These are phyloP conservation scores for Acanthamoeba culbertsoni DNA, from an alignment of 208 protist genomes.

Conservation along the genomic window DNA sequence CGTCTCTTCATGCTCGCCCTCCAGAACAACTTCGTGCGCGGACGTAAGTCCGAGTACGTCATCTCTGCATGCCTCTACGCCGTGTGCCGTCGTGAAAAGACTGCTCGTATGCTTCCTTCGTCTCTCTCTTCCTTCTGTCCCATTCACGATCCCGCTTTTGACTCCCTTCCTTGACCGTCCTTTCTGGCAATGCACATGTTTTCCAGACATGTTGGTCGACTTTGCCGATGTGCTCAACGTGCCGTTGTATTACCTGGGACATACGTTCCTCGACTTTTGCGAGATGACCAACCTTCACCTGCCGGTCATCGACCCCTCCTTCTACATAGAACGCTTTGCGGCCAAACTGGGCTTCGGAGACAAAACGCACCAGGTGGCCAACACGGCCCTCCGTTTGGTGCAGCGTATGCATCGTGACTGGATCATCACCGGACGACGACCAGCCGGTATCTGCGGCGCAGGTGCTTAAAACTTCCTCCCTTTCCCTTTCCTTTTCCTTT, in stretches of 20 bases:
- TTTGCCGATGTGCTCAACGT: constrained; percentile 79
- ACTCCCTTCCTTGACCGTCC: not conserved
- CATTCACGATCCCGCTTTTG: not conserved
- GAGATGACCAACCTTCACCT: constrained; percentile 74
- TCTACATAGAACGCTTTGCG: constrained; percentile 88
- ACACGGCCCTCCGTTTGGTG: constrained; percentile 83
- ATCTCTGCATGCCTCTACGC: constrained; percentile 88
- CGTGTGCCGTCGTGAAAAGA: constrained; percentile 83
- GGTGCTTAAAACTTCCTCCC: not conserved
- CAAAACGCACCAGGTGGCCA: constrained; percentile 69
- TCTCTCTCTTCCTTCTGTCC: not conserved
- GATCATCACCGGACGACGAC: constrained; percentile 84
- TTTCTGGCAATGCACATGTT: not conserved
- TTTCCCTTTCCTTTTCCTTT: not conserved
- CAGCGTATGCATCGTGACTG: constrained; percentile 87
- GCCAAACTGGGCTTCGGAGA: constrained; percentile 84
- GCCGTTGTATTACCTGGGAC: constrained; percentile 82
- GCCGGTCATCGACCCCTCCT: constrained; percentile 76
- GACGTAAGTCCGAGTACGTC: constrained; percentile 71
- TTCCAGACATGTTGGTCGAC: constrained; percentile 84
- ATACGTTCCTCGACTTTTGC: constrained; percentile 81
- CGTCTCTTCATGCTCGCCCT: constrained; percentile 69
- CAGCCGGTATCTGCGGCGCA: constrained; percentile 86
- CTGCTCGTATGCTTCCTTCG: constrained; percentile 6
- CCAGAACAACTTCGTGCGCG: constrained; percentile 79